phyloP scores from a whole-genome alignment of 352 stramenopile species.

The Pythium phragmitis region DNA sequence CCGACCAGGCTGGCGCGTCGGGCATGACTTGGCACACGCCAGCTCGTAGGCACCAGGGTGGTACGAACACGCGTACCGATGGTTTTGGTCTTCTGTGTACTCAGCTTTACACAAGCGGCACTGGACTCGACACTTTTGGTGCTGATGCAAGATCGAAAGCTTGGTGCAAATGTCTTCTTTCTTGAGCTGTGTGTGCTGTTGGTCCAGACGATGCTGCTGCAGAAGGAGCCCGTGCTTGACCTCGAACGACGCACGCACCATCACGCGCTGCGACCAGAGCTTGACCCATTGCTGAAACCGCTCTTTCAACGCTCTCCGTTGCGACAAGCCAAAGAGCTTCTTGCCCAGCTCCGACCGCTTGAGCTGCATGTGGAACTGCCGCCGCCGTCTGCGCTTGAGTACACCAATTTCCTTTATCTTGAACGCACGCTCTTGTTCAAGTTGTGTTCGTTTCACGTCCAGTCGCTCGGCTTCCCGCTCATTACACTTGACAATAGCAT shows the following conservation, averaged over 20 bases:
- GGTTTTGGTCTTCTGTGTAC: conserved; percentile 79
- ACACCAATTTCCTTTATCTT: conserved; percentile 55
- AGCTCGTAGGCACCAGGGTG: conserved; percentile 65
- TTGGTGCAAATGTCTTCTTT: conserved; percentile 28
- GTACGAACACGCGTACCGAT: conserved; percentile 58
- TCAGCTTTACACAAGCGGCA: conserved; percentile 61
- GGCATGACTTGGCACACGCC: conserved; percentile 56
- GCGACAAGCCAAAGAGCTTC: conserved; percentile 47
- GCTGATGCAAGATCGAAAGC: conserved; percentile 54
- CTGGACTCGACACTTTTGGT: conserved; percentile 50
- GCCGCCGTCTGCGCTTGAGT: conserved; percentile 49
- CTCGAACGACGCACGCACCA: conserved; percentile 62
- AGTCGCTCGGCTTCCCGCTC: conserved; percentile 44
- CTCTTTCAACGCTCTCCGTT: conserved; percentile 36
- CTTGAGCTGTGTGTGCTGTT: conserved; percentile 17
- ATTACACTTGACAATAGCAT: conserved; percentile 43
- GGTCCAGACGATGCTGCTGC: conserved; percentile 45
- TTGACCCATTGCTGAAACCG: conserved; percentile 64
- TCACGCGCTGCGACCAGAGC: conserved; percentile 51
- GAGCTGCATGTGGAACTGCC: conserved; percentile 43
- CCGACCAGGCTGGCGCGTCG: conserved; percentile 31
- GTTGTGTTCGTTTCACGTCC: conserved; percentile 30
- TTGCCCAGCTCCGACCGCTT: conserved; percentile 48
- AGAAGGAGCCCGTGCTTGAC: conserved; percentile 62
- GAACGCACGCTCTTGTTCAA: conserved; percentile 41